Evolutionary conservation across 2,329 filamentous ascomycete species (phyloP).

Genomic region (Pseudogymnoascus sp.): DNA sequence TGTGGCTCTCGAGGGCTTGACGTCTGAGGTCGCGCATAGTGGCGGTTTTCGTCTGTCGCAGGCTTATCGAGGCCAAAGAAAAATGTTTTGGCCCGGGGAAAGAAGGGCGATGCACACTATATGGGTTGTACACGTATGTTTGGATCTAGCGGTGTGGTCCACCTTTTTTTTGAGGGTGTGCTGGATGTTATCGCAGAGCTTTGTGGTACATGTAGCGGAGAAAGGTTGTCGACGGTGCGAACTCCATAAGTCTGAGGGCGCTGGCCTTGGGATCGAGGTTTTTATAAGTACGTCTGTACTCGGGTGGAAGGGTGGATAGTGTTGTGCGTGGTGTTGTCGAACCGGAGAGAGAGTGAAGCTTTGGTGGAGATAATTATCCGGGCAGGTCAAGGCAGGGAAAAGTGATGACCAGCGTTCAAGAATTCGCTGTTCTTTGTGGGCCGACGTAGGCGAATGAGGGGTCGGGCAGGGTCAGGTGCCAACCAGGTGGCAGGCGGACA

Average conservation of each 20-base stretch:
- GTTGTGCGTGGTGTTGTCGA: neutral
- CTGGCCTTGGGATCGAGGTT: neutral
- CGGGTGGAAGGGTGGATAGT: neutral
- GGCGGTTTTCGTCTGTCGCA: neutral
- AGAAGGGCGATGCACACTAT: neutral
- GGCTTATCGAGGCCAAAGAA: neutral
- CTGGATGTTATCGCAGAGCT: slow-evolving; percentile 1
- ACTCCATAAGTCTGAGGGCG: slow-evolving; percentile 5
- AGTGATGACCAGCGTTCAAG: neutral
- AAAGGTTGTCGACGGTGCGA: neutral
- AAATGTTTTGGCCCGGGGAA: neutral
- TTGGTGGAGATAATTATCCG: slow-evolving; percentile 5
- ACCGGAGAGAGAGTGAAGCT: neutral
- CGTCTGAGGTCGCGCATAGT: slow-evolving; percentile 39
- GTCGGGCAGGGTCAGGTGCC: slow-evolving; percentile 6
- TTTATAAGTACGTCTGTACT: neutral
- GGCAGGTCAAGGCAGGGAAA: neutral
- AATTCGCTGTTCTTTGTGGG: slow-evolving; percentile 3
- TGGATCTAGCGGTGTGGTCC: slow-evolving; percentile 3
- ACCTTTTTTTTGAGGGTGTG: neutral
- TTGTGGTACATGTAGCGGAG: slow-evolving; percentile 1
- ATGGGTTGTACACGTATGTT: neutral
- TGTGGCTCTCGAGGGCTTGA: slow-evolving; percentile 49
- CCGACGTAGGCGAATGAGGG: slow-evolving; percentile 3
- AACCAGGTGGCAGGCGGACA: slow-evolving; percentile 5